These are phyloP conservation scores for Mortierella sp. DNA, from an alignment of 371 early-diverging fungal genomes.

Conservation along the genomic window DNA sequence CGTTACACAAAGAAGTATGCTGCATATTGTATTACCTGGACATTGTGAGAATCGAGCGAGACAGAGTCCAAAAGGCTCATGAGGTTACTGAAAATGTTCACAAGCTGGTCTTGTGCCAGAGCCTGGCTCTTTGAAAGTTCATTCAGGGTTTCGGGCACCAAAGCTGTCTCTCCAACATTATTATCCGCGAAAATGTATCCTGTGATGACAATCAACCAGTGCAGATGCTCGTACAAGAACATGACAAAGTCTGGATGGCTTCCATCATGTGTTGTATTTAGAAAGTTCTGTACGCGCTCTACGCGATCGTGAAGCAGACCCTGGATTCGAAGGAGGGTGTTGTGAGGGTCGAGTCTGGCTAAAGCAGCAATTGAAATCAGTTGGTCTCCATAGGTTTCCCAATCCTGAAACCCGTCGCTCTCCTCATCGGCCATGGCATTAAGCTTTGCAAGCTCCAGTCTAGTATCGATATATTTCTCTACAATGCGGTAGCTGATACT, in stretches of 20 bases:
- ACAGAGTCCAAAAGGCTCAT: slow-evolving; percentile 64
- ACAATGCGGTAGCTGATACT: slow-evolving; percentile 70
- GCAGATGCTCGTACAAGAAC: slow-evolving; percentile 74
- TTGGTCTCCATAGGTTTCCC: slow-evolving; percentile 83
- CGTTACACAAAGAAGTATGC: neutral
- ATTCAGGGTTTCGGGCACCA: slow-evolving; percentile 76
- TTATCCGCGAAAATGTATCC: slow-evolving; percentile 78
- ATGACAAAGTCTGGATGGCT: slow-evolving; percentile 53
- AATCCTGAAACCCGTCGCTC: slow-evolving; percentile 76
- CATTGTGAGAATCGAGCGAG: slow-evolving; percentile 60
- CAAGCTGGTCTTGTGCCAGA: slow-evolving; percentile 66
- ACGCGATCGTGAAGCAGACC: slow-evolving; percentile 65
- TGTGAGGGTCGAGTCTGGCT: slow-evolving; percentile 71
- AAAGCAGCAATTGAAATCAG: slow-evolving; percentile 75
- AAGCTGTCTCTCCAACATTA: slow-evolving; percentile 79
- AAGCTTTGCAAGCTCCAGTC: slow-evolving; percentile 71
- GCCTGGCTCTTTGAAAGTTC: slow-evolving; percentile 68
- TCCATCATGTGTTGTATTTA: slow-evolving; percentile 49
- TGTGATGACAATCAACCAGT: slow-evolving; percentile 81
- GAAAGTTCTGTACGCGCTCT: slow-evolving; percentile 60
- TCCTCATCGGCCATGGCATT: slow-evolving; percentile 69
- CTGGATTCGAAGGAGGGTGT: slow-evolving; percentile 64
- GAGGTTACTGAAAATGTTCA: slow-evolving; percentile 65
- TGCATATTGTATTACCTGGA: slow-evolving; percentile 57
- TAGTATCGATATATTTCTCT: slow-evolving; percentile 75